Conservation (phyloP, 2,329 filamentous ascomycete genomes). For the Clarireedia sp. region DNA sequence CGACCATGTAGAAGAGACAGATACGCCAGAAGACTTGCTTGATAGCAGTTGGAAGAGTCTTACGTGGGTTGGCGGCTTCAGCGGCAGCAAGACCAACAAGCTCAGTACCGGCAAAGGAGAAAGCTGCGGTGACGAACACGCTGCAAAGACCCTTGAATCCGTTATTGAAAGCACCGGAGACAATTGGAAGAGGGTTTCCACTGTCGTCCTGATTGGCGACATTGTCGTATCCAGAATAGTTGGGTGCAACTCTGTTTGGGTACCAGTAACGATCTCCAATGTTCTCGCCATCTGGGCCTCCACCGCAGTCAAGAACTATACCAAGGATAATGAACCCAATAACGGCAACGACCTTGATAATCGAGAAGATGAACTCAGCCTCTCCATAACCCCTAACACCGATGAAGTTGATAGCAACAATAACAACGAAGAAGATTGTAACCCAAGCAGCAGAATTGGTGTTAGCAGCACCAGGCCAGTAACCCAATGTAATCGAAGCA, state of each 20-base stretch:
- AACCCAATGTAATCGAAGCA: constrained; percentile 72
- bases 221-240: constrained; percentile 35
- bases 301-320: constrained; percentile 51
- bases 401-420: constrained; percentile 77
- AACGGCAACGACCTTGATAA: constrained; percentile 67
- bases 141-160: constrained; percentile 44
- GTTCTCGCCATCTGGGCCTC: constrained; percentile 46
- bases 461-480: constrained; percentile 49
- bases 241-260: constrained; percentile 33
- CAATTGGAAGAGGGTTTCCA: constrained; percentile 11
- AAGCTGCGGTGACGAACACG: constrained; percentile 45
- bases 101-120: constrained; percentile 45
- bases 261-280: constrained; percentile 56
- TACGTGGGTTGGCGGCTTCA: constrained; percentile 41
- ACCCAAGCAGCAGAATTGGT: constrained; percentile 63
- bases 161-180: constrained; percentile 34
- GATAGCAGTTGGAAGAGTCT: constrained; percentile 41
- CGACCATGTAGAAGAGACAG: constrained; percentile 43
- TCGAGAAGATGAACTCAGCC: constrained; percentile 78
- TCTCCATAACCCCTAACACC: constrained; percentile 84
- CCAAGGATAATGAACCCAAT: constrained; percentile 58
- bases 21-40: constrained; percentile 51
- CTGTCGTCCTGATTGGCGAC: constrained; percentile 1
- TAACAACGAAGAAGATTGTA: constrained; percentile 67
- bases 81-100: constrained; percentile 45